These are phyloP conservation scores for Phytopythium boreale DNA, from an alignment of 352 stramenopile species.

Conservation along the genomic window DNA sequence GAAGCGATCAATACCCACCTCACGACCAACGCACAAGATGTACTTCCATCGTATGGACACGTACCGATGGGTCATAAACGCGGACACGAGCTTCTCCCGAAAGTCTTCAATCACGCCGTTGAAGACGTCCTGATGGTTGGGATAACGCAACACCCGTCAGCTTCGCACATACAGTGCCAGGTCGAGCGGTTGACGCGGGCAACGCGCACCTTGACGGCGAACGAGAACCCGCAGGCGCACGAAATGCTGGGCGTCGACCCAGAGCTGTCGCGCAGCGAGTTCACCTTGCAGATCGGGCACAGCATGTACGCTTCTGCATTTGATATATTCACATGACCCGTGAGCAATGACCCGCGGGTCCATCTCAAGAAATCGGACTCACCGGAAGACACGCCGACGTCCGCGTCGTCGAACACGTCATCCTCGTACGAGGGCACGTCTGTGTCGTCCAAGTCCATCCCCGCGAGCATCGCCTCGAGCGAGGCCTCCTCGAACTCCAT, in stretches of 20 bases:
- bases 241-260: slow-evolving; percentile 22
- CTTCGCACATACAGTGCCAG: not conserved
- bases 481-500: slow-evolving; percentile 67
- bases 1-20: not conserved
- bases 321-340: not conserved
- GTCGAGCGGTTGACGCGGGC: too few relatives aligned
- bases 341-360: too few relatives aligned
- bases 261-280: slow-evolving; percentile 26
- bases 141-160: not conserved
- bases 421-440: slow-evolving; percentile 10
- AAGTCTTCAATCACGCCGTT: slow-evolving; percentile 59
- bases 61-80: slow-evolving; percentile 60
- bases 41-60: slow-evolving; percentile 3
- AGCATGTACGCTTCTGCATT: slow-evolving; percentile 22
- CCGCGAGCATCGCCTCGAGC: slow-evolving; percentile 63
- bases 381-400: not conserved
- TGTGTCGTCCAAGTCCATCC: slow-evolving; percentile 45
- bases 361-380: not conserved
- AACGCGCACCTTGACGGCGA: slow-evolving; percentile 28
- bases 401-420: slow-evolving; percentile 5
- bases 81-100: slow-evolving; percentile 48
- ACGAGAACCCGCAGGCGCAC: slow-evolving; percentile 55
- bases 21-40: not conserved
- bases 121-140: slow-evolving; percentile 28
- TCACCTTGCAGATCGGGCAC: slow-evolving; percentile 51